Conservation (phyloP, 768 basidiomycete species). For the Termitomyces sp. region DNA sequence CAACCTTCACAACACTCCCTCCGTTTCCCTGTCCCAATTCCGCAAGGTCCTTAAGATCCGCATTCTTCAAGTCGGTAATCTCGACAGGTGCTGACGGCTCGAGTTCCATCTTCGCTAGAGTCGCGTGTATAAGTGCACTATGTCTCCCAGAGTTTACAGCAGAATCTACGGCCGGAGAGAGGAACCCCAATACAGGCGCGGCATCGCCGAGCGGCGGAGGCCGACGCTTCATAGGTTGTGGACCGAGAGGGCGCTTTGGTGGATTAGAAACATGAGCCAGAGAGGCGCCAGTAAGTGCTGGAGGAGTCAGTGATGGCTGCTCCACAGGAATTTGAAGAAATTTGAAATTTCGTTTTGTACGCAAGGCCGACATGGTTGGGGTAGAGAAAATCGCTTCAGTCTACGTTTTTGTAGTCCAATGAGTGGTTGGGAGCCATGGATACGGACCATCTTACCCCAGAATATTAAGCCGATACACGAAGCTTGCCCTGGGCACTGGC, state of each 20-base stretch:
- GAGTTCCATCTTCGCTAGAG: slow-evolving; percentile 81
- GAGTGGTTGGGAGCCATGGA: neutral
- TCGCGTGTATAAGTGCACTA: slow-evolving; percentile 64
- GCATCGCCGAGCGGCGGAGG: slow-evolving; percentile 59
- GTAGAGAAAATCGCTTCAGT: neutral
- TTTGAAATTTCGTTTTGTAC: slow-evolving; percentile 92
- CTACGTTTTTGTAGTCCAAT: neutral
- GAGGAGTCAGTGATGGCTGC: slow-evolving; percentile 20
- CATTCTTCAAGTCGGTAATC: slow-evolving; percentile 66
- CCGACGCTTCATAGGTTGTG: slow-evolving; percentile 39
- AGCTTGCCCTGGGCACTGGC: neutral
- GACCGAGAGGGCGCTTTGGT: slow-evolving; percentile 21
- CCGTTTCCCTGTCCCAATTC: slow-evolving; percentile 97
- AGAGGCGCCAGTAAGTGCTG: neutral
- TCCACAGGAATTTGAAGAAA: slow-evolving; percentile 67
- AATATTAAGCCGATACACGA: neutral
- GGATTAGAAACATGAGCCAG: slow-evolving; percentile 29
- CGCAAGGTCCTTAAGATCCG: slow-evolving; percentile 82
- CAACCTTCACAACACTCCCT: slow-evolving; percentile 93
- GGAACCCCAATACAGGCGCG: slow-evolving; percentile 23
- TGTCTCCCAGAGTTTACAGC: slow-evolving; percentile 36
- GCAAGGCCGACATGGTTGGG: slow-evolving; percentile 33
- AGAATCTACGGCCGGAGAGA: slow-evolving; percentile 11
- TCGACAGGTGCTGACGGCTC: slow-evolving; percentile 79
- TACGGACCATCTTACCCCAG: neutral